Percentiles rank a stretch among this genome's conserved stretches.
Evolutionary conservation across 1,139 yeast species (phyloP).

Genomic region (Sporopachydermia cereana): DNA sequence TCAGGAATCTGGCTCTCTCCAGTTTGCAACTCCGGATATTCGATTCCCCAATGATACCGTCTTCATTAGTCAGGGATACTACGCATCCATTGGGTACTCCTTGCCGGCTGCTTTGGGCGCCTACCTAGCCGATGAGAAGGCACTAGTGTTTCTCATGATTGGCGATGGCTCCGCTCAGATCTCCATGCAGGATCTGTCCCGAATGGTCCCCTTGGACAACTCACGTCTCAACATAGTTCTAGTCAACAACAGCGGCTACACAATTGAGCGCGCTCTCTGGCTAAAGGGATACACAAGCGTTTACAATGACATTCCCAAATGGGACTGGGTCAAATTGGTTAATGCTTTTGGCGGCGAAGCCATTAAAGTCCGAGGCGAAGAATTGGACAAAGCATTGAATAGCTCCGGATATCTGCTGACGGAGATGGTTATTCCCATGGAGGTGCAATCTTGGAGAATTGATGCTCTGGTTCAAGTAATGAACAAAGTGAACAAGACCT

Average conservation of each 20-base stretch:
- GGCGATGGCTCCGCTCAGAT: slow-evolving; percentile 5
- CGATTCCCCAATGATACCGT: slow-evolving; percentile 40
- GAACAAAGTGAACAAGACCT: slow-evolving; percentile 3
- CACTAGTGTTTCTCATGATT: slow-evolving; percentile 1
- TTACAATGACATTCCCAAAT: slow-evolving; percentile 3
- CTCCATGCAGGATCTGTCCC: not conserved
- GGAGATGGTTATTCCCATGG: slow-evolving; percentile 1
- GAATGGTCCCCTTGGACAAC: not conserved
- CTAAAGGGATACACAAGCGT: not conserved
- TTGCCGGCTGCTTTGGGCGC: slow-evolving; percentile 15
- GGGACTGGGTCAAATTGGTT: slow-evolving; percentile 4
- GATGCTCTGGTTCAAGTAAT: not conserved
- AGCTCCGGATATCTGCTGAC: not conserved
- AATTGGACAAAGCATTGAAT: not conserved
- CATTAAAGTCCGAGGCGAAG: not conserved
- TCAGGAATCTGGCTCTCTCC: slow-evolving; percentile 69
- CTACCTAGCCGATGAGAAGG: slow-evolving; percentile 1
- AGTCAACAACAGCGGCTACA: slow-evolving; percentile 3
- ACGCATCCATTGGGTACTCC: slow-evolving; percentile 79
- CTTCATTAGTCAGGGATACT: slow-evolving; percentile 54
- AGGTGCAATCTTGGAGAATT: slow-evolving; percentile 3
- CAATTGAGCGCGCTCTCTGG: slow-evolving; percentile 3
- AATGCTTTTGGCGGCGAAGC: slow-evolving; percentile 5
- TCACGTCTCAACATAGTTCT: not conserved
- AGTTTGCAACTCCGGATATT: slow-evolving; percentile 58